phyloP scores from a whole-genome alignment of 495 filamentous ascomycete genomes.

The Penicillium bovifimosum region DNA sequence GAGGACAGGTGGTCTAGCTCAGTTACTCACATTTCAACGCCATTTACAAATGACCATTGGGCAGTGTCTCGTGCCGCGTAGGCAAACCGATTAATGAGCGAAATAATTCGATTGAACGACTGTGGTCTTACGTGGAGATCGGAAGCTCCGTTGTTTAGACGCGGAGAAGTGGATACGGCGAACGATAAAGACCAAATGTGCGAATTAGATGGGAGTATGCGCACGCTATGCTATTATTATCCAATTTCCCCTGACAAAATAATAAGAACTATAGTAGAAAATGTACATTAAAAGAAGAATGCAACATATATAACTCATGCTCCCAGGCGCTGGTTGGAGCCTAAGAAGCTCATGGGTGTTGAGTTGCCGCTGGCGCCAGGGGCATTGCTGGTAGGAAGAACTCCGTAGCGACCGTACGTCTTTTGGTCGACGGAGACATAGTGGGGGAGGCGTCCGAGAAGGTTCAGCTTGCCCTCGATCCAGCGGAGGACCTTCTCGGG shows the following conservation, averaged over 20 bases:
- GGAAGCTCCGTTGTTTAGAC: slow-evolving; percentile 20
- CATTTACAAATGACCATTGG: slow-evolving; percentile 29
- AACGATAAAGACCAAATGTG: slow-evolving; percentile 19
- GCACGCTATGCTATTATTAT: slow-evolving; percentile 26
- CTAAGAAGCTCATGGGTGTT: slow-evolving; percentile 55
- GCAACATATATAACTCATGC: slow-evolving; percentile 32
- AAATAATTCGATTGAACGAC: slow-evolving; percentile 4
- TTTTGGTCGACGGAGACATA: slow-evolving; percentile 93
- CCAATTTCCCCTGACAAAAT: slow-evolving; percentile 9
- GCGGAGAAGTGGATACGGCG: slow-evolving; percentile 21
- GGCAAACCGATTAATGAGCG: slow-evolving; percentile 8
- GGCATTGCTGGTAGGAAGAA: slow-evolving; percentile 59
- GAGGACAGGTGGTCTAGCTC: slow-evolving; percentile 13
- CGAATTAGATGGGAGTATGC: slow-evolving; percentile 20
- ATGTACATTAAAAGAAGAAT: slow-evolving; percentile 31
- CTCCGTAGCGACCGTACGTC: slow-evolving; percentile 91
- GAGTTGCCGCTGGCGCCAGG: slow-evolving; percentile 31
- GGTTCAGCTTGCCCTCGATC: slow-evolving; percentile 79
- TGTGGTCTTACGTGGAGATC: slow-evolving; percentile 9
- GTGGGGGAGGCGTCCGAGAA: slow-evolving; percentile 74
- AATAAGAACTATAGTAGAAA: slow-evolving; percentile 21
- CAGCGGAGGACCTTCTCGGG: slow-evolving; percentile 75
- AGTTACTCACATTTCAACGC: slow-evolving; percentile 39
- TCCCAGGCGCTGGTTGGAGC: slow-evolving; percentile 60
- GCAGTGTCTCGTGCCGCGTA: slow-evolving; percentile 15